A percentile compares a stretch with the other conserved stretches of the same genome.
Conservation (phyloP, 2,329 filamentous ascomycete genomes). For the Aspergillus phoenicis region DNA sequence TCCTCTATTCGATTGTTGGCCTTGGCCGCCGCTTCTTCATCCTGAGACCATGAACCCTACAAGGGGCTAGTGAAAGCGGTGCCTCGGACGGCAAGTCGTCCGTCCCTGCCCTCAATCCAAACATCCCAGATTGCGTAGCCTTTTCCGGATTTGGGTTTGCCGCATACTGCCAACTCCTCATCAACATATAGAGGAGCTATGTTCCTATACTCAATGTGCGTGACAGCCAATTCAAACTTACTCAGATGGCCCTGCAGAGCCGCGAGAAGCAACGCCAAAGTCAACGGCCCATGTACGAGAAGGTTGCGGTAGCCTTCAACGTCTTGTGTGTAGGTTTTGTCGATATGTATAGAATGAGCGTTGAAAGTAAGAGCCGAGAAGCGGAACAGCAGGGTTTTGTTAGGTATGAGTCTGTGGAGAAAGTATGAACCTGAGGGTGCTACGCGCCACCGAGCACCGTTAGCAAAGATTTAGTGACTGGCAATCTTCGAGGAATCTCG, state of each 20-base stretch:
- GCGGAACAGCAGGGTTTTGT: constrained; percentile 75
- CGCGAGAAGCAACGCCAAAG: constrained; percentile 73
- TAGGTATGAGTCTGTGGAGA: constrained; percentile 64
- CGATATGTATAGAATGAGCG: constrained; percentile 86
- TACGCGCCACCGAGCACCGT: constrained; percentile 27
- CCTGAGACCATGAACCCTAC: neutral
- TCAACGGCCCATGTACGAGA: constrained; percentile 85
- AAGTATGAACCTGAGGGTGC: constrained; percentile 58
- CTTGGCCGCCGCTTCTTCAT: neutral
- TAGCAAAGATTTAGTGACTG: constrained; percentile 20
- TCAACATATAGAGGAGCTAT: constrained; percentile 76
- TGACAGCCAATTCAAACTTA: constrained; percentile 45
- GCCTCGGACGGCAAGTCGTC: constrained; percentile 66
- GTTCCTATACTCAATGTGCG: constrained; percentile 74
- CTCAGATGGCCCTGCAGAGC: constrained; percentile 61
- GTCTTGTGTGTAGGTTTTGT: constrained; percentile 67
- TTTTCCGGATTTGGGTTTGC: constrained; percentile 53
- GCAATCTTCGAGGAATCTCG: constrained; percentile 18
- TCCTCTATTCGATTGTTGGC: neutral
- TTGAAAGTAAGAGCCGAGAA: constrained; percentile 93
- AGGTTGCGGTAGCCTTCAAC: constrained; percentile 74
- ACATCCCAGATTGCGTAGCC: constrained; percentile 57
- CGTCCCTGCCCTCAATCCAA: constrained; percentile 65
- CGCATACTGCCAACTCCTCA: constrained; percentile 71
- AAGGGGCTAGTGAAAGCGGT: constrained; percentile 36